These are phyloP conservation scores for Vinca minor DNA, from an alignment of 257 asterid genomes.

Conservation along the genomic window DNA sequence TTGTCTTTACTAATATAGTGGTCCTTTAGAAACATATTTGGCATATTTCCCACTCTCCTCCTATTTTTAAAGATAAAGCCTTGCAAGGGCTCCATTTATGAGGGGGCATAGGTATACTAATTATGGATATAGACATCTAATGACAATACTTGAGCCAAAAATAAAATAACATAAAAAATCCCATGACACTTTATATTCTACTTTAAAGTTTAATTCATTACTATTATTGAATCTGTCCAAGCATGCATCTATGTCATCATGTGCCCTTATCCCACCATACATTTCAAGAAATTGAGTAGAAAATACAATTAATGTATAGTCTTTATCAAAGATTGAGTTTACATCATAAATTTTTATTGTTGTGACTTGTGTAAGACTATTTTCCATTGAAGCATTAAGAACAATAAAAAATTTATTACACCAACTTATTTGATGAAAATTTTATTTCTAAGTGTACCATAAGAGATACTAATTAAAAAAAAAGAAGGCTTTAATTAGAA, in stretches of 20 bases:
- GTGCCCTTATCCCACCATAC: background rate
- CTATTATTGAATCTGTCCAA: background rate
- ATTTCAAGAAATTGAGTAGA: background rate
- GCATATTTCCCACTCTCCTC: background rate
- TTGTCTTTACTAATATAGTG: too few relatives aligned
- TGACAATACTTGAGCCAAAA: too few relatives aligned
- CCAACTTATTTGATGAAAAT: too few relatives aligned
- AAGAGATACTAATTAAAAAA: too few relatives aligned
- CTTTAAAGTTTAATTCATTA: background rate
- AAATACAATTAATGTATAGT: background rate
- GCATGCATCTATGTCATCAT: conserved; percentile 1
- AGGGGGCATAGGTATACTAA: background rate
- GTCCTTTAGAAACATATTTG: conserved; percentile 15
- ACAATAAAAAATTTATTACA: too few relatives aligned
- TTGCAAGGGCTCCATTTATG: background rate
- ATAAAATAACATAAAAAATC: too few relatives aligned
- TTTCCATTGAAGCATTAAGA: too few relatives aligned
- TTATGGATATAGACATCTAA: background rate
- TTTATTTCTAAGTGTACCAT: too few relatives aligned
- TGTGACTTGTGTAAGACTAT: too few relatives aligned
- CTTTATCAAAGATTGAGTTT: background rate
- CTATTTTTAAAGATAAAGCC: conserved; percentile 2
- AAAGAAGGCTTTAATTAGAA: too few relatives aligned
- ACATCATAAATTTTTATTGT: background rate
- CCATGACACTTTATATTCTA: background rate